A percentile compares a stretch with the other conserved stretches of the same genome.
Conservation (phyloP, 2,329 filamentous ascomycete genomes). For the Thelonectria olida region DNA sequence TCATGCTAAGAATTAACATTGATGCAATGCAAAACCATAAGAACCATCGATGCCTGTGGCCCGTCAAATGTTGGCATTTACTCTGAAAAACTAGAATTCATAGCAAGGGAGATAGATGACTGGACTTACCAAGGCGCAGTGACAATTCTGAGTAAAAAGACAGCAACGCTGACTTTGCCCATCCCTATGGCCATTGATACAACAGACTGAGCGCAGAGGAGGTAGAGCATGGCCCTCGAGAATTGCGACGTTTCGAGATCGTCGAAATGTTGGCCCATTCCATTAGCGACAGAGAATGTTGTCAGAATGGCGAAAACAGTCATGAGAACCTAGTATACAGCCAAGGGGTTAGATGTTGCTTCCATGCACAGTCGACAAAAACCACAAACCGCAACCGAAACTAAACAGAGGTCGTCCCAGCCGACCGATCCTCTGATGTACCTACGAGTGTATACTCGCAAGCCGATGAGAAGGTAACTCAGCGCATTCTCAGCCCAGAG, state of each 20-base stretch:
- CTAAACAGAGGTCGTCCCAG: slow-evolving; percentile 22
- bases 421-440: slow-evolving; percentile 23
- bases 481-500: slow-evolving; percentile 21
- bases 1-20: slow-evolving; percentile 14
- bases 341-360: not conserved
- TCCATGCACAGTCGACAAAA: not conserved
- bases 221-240: slow-evolving; percentile 11
- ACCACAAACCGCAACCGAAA: slow-evolving; percentile 11
- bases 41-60: slow-evolving; percentile 16
- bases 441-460: slow-evolving; percentile 19
- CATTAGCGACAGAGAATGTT: slow-evolving; percentile 7
- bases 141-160: slow-evolving; percentile 23
- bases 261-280: slow-evolving; percentile 23
- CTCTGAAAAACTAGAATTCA: not conserved
- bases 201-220: slow-evolving; percentile 10
- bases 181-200: slow-evolving; percentile 22
- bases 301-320: slow-evolving; percentile 18
- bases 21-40: slow-evolving; percentile 25
- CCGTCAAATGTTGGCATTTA: not conserved
- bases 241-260: slow-evolving; percentile 6
- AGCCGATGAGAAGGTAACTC: slow-evolving; percentile 10
- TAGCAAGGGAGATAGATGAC: not conserved
- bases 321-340: slow-evolving; percentile 12
- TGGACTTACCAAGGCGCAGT: slow-evolving; percentile 20
- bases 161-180: slow-evolving; percentile 21